Evolutionary conservation across 768 basidiomycete species (phyloP).

Genomic region (Mrakia gelida): DNA sequence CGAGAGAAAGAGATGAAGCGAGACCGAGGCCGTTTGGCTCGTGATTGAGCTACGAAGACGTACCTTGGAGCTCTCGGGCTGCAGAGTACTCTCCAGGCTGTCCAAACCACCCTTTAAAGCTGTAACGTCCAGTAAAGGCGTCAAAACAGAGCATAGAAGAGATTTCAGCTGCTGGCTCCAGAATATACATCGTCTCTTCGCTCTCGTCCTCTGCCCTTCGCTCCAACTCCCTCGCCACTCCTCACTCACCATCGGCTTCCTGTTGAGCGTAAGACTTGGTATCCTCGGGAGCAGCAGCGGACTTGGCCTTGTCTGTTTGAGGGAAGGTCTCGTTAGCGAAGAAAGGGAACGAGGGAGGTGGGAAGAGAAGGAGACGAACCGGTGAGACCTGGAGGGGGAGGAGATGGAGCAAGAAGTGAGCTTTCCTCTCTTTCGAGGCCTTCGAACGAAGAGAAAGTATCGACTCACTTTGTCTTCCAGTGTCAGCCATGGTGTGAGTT

Average conservation of each 20-base stretch:
- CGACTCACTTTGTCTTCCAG: not conserved
- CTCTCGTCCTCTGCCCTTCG: no score
- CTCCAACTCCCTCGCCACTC: no score
- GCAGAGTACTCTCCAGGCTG: not conserved
- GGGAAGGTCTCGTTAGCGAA: not conserved
- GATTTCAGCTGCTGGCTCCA: not conserved
- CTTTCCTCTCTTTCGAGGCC: no score
- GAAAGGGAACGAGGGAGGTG: not conserved
- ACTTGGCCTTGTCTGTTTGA: conserved; percentile 28
- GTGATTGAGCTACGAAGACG: no score
- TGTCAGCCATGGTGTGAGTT: conserved; percentile 4
- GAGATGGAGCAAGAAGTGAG: not conserved
- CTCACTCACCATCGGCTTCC: not conserved
- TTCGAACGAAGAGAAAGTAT: no score
- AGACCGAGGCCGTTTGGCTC: no score
- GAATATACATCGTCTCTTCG: no score
- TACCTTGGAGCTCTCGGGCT: conserved; percentile 3
- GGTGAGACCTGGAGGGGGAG: conserved; percentile 32
- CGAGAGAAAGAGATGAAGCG: no score
- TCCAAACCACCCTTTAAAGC: not conserved
- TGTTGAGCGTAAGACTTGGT: conserved; percentile 36
- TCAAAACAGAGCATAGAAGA: not conserved
- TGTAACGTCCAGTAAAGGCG: not conserved
- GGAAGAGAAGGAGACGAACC: no score
- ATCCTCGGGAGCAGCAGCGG: conserved; percentile 40